Percentiles rank a stretch among this genome's conserved stretches.
phyloP scores from a whole-genome alignment of 495 filamentous ascomycete genomes.

The Annulohypoxylon maeteangense region DNA sequence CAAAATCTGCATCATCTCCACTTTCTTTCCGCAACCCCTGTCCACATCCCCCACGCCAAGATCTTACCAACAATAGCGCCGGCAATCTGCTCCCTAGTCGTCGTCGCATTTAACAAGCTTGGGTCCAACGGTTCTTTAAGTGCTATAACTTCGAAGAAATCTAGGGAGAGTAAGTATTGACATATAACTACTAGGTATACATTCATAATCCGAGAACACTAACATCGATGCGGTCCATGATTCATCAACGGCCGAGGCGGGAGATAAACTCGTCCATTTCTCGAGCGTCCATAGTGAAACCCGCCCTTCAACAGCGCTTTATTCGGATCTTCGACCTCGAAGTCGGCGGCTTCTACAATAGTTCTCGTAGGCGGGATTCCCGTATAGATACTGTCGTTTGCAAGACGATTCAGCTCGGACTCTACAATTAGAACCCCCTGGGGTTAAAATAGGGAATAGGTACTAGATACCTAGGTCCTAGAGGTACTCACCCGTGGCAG shows the following conservation, averaged over 20 bases:
- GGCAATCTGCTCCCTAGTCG: conserved; percentile 55
- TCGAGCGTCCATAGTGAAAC: conserved; percentile 59
- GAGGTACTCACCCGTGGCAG: conserved; percentile 52
- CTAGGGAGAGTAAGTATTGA: conserved; percentile 8
- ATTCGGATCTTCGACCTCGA: conserved; percentile 46
- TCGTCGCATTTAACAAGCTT: conserved; percentile 46
- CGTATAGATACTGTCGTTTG: conserved; percentile 52
- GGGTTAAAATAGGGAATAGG: too few relatives aligned
- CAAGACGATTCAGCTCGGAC: background rate
- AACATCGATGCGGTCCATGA: conserved; percentile 60
- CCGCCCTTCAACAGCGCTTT: conserved; percentile 53
- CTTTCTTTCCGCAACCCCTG: conserved; percentile 59
- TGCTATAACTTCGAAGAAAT: conserved; percentile 62
- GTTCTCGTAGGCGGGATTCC: conserved; percentile 54
- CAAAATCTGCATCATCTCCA: conserved; percentile 42
- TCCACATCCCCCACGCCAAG: conserved; percentile 63
- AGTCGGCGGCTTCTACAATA: conserved; percentile 52
- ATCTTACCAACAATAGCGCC: conserved; percentile 59
- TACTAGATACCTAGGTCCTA: too few relatives aligned
- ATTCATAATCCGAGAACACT: background rate
- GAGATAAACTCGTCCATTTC: conserved; percentile 52
- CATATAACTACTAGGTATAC: background rate
- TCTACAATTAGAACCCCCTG: too few relatives aligned
- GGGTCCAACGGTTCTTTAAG: conserved; percentile 54
- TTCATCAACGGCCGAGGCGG: conserved; percentile 56